Conservation (phyloP, 2,329 filamentous ascomycete species). For the Nemania bipapillata region DNA sequence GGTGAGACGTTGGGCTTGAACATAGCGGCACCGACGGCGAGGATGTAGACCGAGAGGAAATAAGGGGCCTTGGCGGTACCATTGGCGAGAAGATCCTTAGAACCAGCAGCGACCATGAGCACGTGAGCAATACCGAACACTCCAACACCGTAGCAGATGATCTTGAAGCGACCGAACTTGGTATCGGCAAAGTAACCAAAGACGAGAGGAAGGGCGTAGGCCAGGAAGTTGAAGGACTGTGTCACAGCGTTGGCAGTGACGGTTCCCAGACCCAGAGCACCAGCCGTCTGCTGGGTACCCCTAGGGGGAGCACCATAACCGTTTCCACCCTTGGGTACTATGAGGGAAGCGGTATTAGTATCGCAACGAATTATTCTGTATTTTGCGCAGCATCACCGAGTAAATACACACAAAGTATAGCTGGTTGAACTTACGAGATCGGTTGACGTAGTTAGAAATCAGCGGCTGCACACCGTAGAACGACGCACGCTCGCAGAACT, state of each 20-base stretch:
- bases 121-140: conserved; percentile 74
- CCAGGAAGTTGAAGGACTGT: conserved; percentile 67
- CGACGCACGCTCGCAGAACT: conserved; percentile 70
- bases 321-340: conserved; percentile 62
- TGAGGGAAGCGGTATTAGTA: conserved; percentile 8
- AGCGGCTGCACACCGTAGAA: conserved; percentile 67
- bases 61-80: conserved; percentile 63
- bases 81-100: conserved; percentile 57
- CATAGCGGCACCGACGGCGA: conserved; percentile 70
- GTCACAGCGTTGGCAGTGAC: conserved; percentile 63
- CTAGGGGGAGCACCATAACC: conserved; percentile 58
- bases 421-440: conserved; percentile 53
- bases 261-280: conserved; percentile 69
- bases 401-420: too few relatives aligned
- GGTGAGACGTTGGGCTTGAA: conserved; percentile 81
- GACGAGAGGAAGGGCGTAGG: conserved; percentile 67
- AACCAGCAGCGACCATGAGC: conserved; percentile 72
- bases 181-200: conserved; percentile 72
- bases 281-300: conserved; percentile 61
- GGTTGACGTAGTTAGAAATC: conserved; percentile 72
- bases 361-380: background rate
- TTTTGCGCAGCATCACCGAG: too few relatives aligned
- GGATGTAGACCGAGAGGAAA: conserved; percentile 63
- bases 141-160: conserved; percentile 75
- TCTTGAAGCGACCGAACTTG: conserved; percentile 75